Percentiles rank a stretch among this genome's conserved stretches.
These are phyloP conservation scores for Hypoxylon sp. DNA, from an alignment of 2,329 filamentous ascomycete species.

Conservation along the genomic window DNA sequence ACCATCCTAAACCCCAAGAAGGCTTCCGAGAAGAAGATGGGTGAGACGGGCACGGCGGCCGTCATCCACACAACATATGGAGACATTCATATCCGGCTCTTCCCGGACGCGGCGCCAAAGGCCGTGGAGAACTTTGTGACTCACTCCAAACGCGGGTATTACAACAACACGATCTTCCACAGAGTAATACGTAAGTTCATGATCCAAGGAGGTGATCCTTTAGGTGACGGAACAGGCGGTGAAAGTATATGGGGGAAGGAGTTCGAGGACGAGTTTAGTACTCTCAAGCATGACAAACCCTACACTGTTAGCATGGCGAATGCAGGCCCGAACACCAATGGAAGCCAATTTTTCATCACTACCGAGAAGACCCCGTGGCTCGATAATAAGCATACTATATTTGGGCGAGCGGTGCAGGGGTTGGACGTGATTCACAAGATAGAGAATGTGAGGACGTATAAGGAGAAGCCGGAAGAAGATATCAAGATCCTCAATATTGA, in stretches of 20 bases:
- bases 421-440: conserved; percentile 97
- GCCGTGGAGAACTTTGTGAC: conserved; percentile 98
- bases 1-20: conserved; percentile 73
- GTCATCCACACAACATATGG: conserved; percentile 93
- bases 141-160: conserved; percentile 90
- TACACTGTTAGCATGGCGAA: conserved; percentile 99
- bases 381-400: conserved; percentile 96
- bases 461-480: conserved; percentile 96
- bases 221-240: conserved; percentile 90
- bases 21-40: conserved; percentile 70
- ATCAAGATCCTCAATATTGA: conserved; percentile 96
- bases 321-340: conserved; percentile 94
- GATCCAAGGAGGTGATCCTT: conserved; percentile 89
- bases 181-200: conserved; percentile 98
- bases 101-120: conserved; percentile 92
- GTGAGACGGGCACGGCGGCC: conserved; percentile 82
- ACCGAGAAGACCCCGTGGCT: conserved; percentile 98
- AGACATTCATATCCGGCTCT: conserved; percentile 93
- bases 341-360: conserved; percentile 98
- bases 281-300: conserved; percentile 91
- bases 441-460: conserved; percentile 87
- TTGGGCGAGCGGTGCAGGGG: conserved; percentile 89
- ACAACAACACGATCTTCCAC: conserved; percentile 98
- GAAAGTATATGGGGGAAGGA: conserved; percentile 94
- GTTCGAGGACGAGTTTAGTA: conserved; percentile 94